A percentile compares a stretch with the other conserved stretches of the same genome.
Evolutionary conservation across 2,329 filamentous ascomycete genomes (phyloP).

Genomic region (Aspergillus unguis): DNA sequence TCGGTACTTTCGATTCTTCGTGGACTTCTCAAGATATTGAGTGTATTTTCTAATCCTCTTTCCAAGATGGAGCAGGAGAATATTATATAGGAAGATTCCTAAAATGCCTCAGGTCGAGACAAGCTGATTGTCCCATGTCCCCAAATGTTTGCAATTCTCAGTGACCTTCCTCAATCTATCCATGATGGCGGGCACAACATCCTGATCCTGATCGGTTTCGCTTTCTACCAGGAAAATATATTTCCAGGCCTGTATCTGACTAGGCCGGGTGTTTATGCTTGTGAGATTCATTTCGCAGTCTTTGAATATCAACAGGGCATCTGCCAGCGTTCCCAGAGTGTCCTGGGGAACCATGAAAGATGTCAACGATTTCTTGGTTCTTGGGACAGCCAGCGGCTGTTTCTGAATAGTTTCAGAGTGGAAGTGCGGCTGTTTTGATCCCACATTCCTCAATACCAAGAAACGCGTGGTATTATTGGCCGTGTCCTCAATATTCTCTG

Average conservation of each 20-base stretch:
- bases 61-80: background rate
- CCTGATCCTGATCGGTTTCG: constrained; percentile 41
- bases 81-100: background rate
- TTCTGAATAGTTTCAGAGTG: constrained; percentile 18
- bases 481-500: constrained; percentile 47
- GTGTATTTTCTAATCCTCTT: background rate
- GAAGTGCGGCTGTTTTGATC: constrained; percentile 22
- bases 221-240: constrained; percentile 97
- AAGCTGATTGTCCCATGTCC: constrained; percentile 41
- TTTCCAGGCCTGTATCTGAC: constrained; percentile 71
- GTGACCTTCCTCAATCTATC: constrained; percentile 35
- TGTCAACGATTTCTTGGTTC: constrained; percentile 61
- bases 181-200: constrained; percentile 31
- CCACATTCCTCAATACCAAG: constrained; percentile 41
- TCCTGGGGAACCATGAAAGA: constrained; percentile 79
- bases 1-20: too few species aligned
- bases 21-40: too few species aligned
- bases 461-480: constrained; percentile 49
- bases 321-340: constrained; percentile 75
- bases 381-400: background rate
- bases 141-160: constrained; percentile 38
- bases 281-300: constrained; percentile 74
- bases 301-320: constrained; percentile 76
- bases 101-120: background rate
- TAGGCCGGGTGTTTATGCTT: constrained; percentile 83